Evolutionary conservation across 2,329 filamentous ascomycete species (phyloP), one percentile per base, ranked within the genome.

Genomic region (Thelonectria discophora): DNA sequence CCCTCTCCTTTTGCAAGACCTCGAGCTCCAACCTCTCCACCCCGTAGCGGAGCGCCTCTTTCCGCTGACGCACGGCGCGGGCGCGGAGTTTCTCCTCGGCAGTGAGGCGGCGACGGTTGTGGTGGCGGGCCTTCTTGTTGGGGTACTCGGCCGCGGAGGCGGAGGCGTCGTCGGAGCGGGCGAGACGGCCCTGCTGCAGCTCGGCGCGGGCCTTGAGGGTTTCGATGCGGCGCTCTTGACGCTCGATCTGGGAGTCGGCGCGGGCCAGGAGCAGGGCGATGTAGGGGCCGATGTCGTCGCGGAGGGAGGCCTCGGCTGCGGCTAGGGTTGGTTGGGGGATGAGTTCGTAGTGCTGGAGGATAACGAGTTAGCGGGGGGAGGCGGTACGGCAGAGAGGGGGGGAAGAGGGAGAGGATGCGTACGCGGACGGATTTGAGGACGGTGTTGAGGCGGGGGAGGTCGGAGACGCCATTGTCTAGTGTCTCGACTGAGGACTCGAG

Each of bases 201-300:
- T 97, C 92, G 46, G 88, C 87, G 69, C 92, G 90, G 2, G 93
- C 92, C 68, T 94, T 92, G 37, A 97, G 83, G 1, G 89, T 89
- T 73, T 96, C 89, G 75, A 97, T 92, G 66, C 92, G 90, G 7
- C 93, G 88, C 54, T 91, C 91, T 43, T 94, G 88, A 60, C 92
- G 91, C 69, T 94, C 92, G 40, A 96, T 85, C 72, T 97, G 90
- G 65, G 89, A 88, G 67, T 93, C 89, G n/a, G 93, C 92, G 67
- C 93, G 89, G 65, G 88, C 86, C 53, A 97, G 88, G 2, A 97
- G 86, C 60, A 88, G 86, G 30, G 89, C 82, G 65, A 97, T 91
- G 76, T 93, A 93, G 9, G 94, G 94, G n/a, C 90, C 89, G 69
- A 97, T 95, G 75, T 97, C 93, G 72, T 92, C 91, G 70, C 93